Conservation (phyloP, 2,329 filamentous ascomycete genomes). For the Colletotrichum truncatum region DNA sequence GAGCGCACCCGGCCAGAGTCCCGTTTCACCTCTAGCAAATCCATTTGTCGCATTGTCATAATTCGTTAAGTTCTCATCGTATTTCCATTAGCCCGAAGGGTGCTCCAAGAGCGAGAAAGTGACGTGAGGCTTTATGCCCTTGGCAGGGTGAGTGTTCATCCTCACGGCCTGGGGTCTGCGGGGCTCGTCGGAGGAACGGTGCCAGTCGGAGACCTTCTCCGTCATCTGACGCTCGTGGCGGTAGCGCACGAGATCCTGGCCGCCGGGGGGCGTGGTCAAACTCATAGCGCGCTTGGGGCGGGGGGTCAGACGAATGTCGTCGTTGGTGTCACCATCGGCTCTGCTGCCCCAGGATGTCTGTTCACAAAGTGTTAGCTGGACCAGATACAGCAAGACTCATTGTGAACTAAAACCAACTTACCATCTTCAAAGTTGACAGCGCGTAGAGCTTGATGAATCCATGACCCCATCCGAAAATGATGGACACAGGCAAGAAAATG, state of each 20-base stretch:
- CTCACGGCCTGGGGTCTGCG: constrained; percentile 27
- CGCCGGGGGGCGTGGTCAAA: constrained; percentile 54
- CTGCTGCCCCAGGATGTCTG: constrained; percentile 97
- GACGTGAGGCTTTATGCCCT: constrained; percentile 27
- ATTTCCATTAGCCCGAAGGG: constrained; percentile 5
- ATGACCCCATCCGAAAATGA: constrained; percentile 93
- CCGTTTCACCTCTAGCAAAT: constrained; percentile 32
- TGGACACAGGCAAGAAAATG: constrained; percentile 82
- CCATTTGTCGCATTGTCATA: constrained; percentile 24
- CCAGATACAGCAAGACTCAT: not conserved
- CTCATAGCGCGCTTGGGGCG: constrained; percentile 51
- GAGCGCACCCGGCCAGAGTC: constrained; percentile 28
- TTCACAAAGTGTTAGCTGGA: constrained; percentile 4
- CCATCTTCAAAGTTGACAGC: constrained; percentile 82
- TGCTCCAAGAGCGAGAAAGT: constrained; percentile 25
- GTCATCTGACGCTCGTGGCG: constrained; percentile 51
- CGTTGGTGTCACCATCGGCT: constrained; percentile 88
- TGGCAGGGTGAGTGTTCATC: constrained; percentile 26
- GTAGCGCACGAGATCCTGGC: constrained; percentile 55
- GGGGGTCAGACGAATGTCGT: constrained; percentile 72
- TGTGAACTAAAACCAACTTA: constrained; percentile 56
- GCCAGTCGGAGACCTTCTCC: constrained; percentile 33
- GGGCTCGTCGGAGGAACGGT: constrained; percentile 9
- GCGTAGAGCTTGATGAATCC: constrained; percentile 93
- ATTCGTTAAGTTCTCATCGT: constrained; percentile 23